Evolutionary conservation across 495 filamentous ascomycete genomes (phyloP).

Genomic region (Terfezia boudieri): DNA sequence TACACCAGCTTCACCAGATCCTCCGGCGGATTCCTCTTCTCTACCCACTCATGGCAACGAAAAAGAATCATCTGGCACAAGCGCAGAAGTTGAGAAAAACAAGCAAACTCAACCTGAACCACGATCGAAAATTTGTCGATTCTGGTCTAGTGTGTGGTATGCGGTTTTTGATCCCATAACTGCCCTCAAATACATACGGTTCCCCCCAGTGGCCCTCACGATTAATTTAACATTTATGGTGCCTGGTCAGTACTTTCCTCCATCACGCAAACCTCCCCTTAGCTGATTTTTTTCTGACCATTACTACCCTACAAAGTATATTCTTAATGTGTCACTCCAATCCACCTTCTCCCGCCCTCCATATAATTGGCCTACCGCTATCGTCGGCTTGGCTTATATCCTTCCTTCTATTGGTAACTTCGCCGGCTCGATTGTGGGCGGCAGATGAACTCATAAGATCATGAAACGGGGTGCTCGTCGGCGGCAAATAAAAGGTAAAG

Average conservation of each 20-base stretch:
- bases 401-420: constrained; percentile 63
- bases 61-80: too few species aligned
- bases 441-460: constrained; percentile 70
- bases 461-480: constrained; percentile 35
- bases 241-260: constrained; percentile 22
- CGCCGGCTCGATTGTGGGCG: constrained; percentile 47
- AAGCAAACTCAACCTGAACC: too few species aligned
- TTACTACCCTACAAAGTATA: constrained; percentile 24
- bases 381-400: constrained; percentile 65
- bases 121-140: too few species aligned
- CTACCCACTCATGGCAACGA: too few species aligned
- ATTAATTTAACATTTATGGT: constrained; percentile 65
- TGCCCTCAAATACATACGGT: constrained; percentile 57
- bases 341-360: constrained; percentile 47
- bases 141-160: too few species aligned
- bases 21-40: too few species aligned
- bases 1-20: too few species aligned
- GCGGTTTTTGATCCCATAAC: constrained; percentile 45
- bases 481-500: background rate
- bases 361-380: constrained; percentile 50
- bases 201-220: constrained; percentile 53
- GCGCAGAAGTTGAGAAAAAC: too few species aligned
- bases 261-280: too few species aligned
- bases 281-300: too few species aligned
- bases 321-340: constrained; percentile 72